Percentiles rank a stretch among this genome's conserved stretches.
phyloP scores from a whole-genome alignment of 352 stramenopile genomes.

The Nothophytophthora sp. region DNA sequence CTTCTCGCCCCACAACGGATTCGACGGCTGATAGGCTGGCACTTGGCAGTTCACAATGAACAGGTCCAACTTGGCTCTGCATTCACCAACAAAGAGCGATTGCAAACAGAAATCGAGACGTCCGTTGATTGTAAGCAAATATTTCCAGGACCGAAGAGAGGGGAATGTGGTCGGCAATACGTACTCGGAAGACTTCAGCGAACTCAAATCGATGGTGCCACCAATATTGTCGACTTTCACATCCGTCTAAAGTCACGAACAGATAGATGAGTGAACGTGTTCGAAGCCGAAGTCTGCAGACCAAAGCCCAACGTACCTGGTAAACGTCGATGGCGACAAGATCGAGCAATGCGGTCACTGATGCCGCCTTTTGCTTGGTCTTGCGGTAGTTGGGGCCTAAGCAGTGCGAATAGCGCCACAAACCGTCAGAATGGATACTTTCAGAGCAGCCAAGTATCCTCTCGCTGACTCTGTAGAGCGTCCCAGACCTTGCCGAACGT shows the following conservation, averaged over 20 bases:
- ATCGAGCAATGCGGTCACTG: conserved; percentile 50
- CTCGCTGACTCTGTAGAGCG: background rate
- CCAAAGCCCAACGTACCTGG: conserved; percentile 26
- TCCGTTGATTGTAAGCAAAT: background rate
- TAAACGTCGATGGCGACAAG: conserved; percentile 79
- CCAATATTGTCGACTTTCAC: conserved; percentile 76
- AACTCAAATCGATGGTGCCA: conserved; percentile 62
- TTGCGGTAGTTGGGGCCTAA: conserved; percentile 76
- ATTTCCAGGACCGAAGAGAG: no score
- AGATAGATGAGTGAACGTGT: background rate
- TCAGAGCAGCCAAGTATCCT: background rate
- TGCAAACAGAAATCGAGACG: background rate
- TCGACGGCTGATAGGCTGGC: conserved; percentile 81
- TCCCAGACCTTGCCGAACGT: conserved; percentile 71
- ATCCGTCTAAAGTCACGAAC: conserved; percentile 45
- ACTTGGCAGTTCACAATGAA: conserved; percentile 88
- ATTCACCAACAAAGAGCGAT: conserved; percentile 1
- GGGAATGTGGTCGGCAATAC: background rate
- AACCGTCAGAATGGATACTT: background rate
- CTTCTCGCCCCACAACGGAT: conserved; percentile 82
- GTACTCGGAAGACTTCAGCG: conserved; percentile 34
- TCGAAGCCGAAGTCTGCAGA: background rate
- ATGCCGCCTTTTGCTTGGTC: conserved; percentile 73
- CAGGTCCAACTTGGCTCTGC: conserved; percentile 46
- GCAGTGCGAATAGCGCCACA: background rate